These are phyloP conservation scores for Oenanthe sinensis DNA, from an alignment of 129 eudicot species.

Conservation along the genomic window DNA sequence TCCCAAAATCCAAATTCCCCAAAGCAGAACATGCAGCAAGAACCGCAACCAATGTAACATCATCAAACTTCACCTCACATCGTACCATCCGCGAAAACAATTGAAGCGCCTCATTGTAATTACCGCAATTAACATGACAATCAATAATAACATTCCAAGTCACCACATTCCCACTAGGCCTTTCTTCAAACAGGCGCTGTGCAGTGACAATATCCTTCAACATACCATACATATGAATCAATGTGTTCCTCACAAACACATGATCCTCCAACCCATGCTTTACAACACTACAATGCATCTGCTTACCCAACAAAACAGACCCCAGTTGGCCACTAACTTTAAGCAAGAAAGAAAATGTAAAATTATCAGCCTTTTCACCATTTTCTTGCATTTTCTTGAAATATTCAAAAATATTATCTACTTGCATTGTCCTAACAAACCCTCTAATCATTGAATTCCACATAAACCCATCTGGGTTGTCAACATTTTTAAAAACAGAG, in stretches of 20 bases:
- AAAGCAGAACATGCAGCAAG: slow-evolving; percentile 39
- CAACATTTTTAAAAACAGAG: slow-evolving; percentile 31
- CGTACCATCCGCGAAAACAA: slow-evolving; percentile 31
- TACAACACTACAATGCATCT: slow-evolving; percentile 25
- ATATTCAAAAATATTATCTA: slow-evolving; percentile 26
- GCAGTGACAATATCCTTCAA: slow-evolving; percentile 24
- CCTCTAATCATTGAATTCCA: slow-evolving; percentile 57
- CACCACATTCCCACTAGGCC: slow-evolving; percentile 27
- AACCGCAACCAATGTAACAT: slow-evolving; percentile 32
- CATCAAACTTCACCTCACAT: slow-evolving; percentile 25
- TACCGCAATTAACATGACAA: slow-evolving; percentile 38
- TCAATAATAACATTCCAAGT: slow-evolving; percentile 48
- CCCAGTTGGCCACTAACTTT: slow-evolving; percentile 38
- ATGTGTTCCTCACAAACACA: slow-evolving; percentile 33
- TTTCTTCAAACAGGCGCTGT: slow-evolving; percentile 42
- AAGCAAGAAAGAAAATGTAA: slow-evolving; percentile 46
- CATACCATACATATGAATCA: slow-evolving; percentile 50
- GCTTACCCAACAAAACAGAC: slow-evolving; percentile 34
- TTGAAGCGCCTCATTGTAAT: slow-evolving; percentile 22
- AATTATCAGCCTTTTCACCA: slow-evolving; percentile 34
- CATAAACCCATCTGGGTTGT: slow-evolving; percentile 51
- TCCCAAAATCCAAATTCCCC: slow-evolving; percentile 39
- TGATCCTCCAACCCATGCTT: slow-evolving; percentile 32
- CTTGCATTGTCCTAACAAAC: slow-evolving; percentile 34
- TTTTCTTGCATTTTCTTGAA: slow-evolving; percentile 35